Conservation (phyloP, 768 basidiomycete genomes). For the Punctularia strigosozonata region DNA sequence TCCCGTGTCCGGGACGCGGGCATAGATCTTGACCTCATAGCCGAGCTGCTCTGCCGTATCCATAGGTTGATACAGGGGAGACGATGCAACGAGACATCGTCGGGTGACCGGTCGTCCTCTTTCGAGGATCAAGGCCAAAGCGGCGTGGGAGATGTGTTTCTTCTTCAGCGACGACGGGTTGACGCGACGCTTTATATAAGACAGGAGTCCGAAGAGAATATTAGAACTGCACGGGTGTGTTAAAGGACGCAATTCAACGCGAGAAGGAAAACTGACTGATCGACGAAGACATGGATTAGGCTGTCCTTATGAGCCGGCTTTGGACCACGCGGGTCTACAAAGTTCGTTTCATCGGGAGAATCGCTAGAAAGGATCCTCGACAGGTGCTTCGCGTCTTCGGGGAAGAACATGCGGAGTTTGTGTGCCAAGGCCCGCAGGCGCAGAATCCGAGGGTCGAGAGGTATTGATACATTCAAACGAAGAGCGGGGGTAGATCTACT, state of each 20-base stretch:
- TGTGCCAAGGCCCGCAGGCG: constrained; percentile 44
- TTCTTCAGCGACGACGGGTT: constrained; percentile 22
- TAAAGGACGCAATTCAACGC: constrained; percentile 1
- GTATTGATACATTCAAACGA: constrained; percentile 12
- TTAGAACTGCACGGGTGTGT: constrained; percentile 50
- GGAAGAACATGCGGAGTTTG: constrained; percentile 44
- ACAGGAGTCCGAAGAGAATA: constrained; percentile 76
- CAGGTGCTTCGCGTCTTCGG: constrained; percentile 29
- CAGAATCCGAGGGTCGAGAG: constrained; percentile 34
- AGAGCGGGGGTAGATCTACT: neutral
- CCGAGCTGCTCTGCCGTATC: constrained; percentile 59
- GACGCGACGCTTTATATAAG: constrained; percentile 49
- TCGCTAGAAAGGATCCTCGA: constrained; percentile 17
- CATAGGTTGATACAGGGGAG: constrained; percentile 78
- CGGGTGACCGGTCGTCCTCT: constrained; percentile 67
- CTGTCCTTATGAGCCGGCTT: constrained; percentile 19
- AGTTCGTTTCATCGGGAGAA: constrained; percentile 13
- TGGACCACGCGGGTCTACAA: constrained; percentile 26
- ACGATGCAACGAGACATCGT: constrained; percentile 70
- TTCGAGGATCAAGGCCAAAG: constrained; percentile 69
- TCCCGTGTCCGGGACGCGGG: constrained; percentile 58
- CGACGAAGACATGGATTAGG: constrained; percentile 35
- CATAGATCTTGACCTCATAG: constrained; percentile 61
- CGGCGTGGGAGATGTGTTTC: constrained; percentile 62
- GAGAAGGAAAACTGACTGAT: constrained; percentile 34